Percentiles rank a stretch among this genome's conserved stretches.
Conservation (phyloP, 352 stramenopile species). For the Phytophthora podocarpi region DNA sequence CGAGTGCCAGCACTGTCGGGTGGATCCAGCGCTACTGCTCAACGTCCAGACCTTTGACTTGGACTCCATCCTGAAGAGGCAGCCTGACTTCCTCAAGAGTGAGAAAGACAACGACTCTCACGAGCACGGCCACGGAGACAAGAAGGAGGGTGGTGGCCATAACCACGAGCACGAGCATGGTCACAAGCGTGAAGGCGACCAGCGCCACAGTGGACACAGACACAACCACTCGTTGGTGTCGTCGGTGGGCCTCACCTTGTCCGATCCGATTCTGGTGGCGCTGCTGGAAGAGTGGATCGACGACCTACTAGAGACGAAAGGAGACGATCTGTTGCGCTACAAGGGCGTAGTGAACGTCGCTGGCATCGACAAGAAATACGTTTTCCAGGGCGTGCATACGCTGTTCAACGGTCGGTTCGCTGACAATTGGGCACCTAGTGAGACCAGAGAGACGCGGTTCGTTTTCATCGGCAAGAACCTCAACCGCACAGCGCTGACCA, state of each 20-base stretch:
- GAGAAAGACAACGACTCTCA: conserved; percentile 18
- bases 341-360: conserved; percentile 95
- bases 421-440: conserved; percentile 81
- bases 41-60: conserved; percentile 59
- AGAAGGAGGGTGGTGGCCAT: neutral
- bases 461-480: conserved; percentile 96
- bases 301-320: conserved; percentile 89
- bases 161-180: conserved; percentile 1
- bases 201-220: conserved; percentile 33
- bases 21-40: conserved; percentile 43
- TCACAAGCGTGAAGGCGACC: conserved; percentile 10
- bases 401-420: conserved; percentile 93
- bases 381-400: conserved; percentile 97
- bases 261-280: conserved; percentile 80
- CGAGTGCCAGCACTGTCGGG: conserved; percentile 54
- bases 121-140: conserved; percentile 9
- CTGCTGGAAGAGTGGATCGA: conserved; percentile 97
- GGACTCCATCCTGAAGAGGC: conserved; percentile 53
- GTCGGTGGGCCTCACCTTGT: conserved; percentile 44
- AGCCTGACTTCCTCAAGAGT: conserved; percentile 58
- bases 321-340: conserved; percentile 92
- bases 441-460: conserved; percentile 90
- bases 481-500: conserved; percentile 59
- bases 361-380: conserved; percentile 93
- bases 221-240: conserved; percentile 51